These are phyloP conservation scores for Diaporthe eres DNA, from an alignment of 2,329 filamentous ascomycete species.

Conservation along the genomic window DNA sequence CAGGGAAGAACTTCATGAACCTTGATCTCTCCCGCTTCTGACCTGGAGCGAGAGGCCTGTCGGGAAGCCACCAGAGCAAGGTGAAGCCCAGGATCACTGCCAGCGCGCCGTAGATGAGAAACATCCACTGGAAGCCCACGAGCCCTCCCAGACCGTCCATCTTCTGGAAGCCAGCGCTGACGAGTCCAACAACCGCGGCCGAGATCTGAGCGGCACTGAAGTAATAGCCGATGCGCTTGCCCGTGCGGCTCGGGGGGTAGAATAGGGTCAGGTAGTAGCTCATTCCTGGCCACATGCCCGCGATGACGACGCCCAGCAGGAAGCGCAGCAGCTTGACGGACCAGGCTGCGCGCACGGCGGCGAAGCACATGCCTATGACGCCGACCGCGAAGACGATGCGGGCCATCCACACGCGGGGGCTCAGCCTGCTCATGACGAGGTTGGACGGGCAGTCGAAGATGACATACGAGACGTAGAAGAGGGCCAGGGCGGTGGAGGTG, in stretches of 20 bases:
- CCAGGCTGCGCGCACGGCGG: slow-evolving; percentile 85
- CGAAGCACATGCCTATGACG: slow-evolving; percentile 85
- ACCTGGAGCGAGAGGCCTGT: slow-evolving; percentile 83
- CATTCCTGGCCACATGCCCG: slow-evolving; percentile 97
- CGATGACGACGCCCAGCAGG: slow-evolving; percentile 87
- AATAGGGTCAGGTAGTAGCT: slow-evolving; percentile 92
- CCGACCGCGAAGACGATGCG: slow-evolving; percentile 91
- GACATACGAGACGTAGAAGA: slow-evolving; percentile 95
- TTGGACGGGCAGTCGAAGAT: slow-evolving; percentile 92
- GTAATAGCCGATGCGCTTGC: slow-evolving; percentile 90
- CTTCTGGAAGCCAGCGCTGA: slow-evolving; percentile 91
- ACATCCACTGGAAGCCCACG: slow-evolving; percentile 93
- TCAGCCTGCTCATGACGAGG: slow-evolving; percentile 87
- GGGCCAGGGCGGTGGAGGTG: slow-evolving; percentile 84
- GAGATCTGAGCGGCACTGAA: slow-evolving; percentile 92
- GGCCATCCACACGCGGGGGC: slow-evolving; percentile 91
- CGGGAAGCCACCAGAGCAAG: slow-evolving; percentile 92
- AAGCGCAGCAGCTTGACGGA: slow-evolving; percentile 91
- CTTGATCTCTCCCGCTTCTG: slow-evolving; percentile 65
- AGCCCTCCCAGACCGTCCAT: slow-evolving; percentile 86
- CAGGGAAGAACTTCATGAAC: slow-evolving; percentile 76
- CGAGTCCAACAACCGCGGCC: slow-evolving; percentile 88
- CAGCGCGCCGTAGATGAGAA: slow-evolving; percentile 86
- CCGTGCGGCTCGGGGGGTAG: slow-evolving; percentile 88
- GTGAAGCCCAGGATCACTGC: slow-evolving; percentile 79